A percentile compares a stretch with the other conserved stretches of the same genome.
phyloP scores from a whole-genome alignment of 306 rosid species.

The Rosa chinensis region DNA sequence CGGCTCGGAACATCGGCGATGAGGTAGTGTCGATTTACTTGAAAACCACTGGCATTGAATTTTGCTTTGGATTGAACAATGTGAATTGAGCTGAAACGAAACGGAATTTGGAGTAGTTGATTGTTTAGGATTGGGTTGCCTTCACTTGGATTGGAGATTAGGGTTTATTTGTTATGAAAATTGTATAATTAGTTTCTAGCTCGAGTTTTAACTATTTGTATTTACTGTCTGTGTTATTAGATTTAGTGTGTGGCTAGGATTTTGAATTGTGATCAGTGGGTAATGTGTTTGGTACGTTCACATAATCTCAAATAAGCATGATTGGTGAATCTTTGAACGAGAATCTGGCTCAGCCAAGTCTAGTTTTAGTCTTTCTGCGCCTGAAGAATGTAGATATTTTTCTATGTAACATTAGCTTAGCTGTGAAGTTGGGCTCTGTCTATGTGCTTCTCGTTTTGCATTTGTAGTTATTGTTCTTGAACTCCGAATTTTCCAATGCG shows the following conservation, averaged over 20 bases:
- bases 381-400: not conserved
- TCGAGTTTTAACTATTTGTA: not conserved
- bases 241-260: not conserved
- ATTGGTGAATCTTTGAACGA: not conserved
- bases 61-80: slow-evolving; percentile 13
- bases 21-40: slow-evolving; percentile 56
- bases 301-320: not conserved
- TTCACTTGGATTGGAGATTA: slow-evolving; percentile 19
- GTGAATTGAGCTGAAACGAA: not conserved
- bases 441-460: not conserved
- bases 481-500: slow-evolving; percentile 18
- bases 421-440: not conserved
- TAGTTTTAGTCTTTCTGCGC: not conserved
- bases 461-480: slow-evolving; percentile 19
- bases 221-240: not conserved
- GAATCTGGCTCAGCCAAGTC: not conserved
- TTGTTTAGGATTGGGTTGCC: slow-evolving; percentile 6
- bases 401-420: not conserved
- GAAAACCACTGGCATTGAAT: slow-evolving; percentile 34
- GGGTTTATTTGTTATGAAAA: slow-evolving; percentile 22
- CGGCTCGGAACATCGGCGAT: slow-evolving; percentile 56
- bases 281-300: not conserved
- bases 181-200: not conserved
- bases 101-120: not conserved
- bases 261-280: slow-evolving; percentile 5